A percentile compares a stretch with the other conserved stretches of the same genome.
phyloP scores from a whole-genome alignment of 2,329 filamentous ascomycete species.

The Stagonosporopsis chrysanthemi region DNA sequence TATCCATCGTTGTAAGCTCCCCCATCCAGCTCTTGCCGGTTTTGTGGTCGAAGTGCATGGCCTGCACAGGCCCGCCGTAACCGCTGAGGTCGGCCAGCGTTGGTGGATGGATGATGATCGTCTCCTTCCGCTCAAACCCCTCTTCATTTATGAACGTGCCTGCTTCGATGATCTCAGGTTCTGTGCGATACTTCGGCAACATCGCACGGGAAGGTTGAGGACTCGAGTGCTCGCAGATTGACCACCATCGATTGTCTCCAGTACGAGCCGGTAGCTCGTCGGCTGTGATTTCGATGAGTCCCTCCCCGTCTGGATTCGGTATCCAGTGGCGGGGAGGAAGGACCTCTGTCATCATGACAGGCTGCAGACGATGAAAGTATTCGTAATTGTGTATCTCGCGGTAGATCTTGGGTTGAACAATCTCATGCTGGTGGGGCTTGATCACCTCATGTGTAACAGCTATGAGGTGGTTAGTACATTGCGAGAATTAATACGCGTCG shows the following conservation, averaged over 20 bases:
- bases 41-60: constrained; percentile 42
- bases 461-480: constrained; percentile 32
- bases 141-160: constrained; percentile 50
- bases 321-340: constrained; percentile 62
- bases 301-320: constrained; percentile 43
- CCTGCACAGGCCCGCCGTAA: constrained; percentile 37
- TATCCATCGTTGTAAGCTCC: constrained; percentile 32
- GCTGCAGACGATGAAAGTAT: constrained; percentile 61
- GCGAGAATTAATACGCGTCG: not conserved
- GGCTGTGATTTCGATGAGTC: constrained; percentile 57
- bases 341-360: constrained; percentile 61
- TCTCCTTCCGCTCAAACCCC: constrained; percentile 53
- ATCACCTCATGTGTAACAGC: constrained; percentile 61
- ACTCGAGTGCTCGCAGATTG: constrained; percentile 34
- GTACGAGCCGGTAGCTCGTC: constrained; percentile 49
- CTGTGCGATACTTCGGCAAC: constrained; percentile 27
- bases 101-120: constrained; percentile 57
- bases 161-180: constrained; percentile 52
- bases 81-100: constrained; percentile 46
- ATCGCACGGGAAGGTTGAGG: constrained; percentile 10
- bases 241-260: constrained; percentile 40
- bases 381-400: constrained; percentile 64
- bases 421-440: constrained; percentile 54
- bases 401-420: constrained; percentile 57
- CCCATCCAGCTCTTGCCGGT: constrained; percentile 37